Conservation (phyloP, 2,329 filamentous ascomycete species). For the Hymenoscyphus scutula region DNA sequence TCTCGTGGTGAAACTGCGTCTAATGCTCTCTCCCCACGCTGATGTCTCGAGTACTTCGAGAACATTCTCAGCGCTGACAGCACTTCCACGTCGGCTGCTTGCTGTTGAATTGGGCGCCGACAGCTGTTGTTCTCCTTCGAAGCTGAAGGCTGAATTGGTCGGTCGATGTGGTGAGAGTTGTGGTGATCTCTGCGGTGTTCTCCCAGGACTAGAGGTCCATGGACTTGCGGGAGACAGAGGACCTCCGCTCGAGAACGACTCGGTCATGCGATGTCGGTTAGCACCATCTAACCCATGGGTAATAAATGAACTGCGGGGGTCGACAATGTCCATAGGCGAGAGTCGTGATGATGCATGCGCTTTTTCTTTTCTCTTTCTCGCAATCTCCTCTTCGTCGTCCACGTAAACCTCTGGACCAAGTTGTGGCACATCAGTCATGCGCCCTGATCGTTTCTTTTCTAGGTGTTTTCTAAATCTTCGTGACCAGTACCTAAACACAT, state of each 20-base stretch:
- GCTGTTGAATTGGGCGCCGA: conserved; percentile 31
- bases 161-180: conserved; percentile 38
- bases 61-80: conserved; percentile 72
- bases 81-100: conserved; percentile 63
- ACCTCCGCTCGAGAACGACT: conserved; percentile 17
- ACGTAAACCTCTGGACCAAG: conserved; percentile 87
- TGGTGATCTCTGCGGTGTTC: conserved; percentile 22
- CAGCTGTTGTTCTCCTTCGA: conserved; percentile 29
- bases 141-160: conserved; percentile 36
- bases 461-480: conserved; percentile 75
- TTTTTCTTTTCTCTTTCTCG: conserved; percentile 17
- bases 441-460: conserved; percentile 68
- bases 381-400: conserved; percentile 63
- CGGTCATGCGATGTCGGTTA: conserved; percentile 25
- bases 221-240: conserved; percentile 24
- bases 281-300: conserved; percentile 33
- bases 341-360: conserved; percentile 23
- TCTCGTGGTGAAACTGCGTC: conserved; percentile 75
- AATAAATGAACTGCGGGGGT: conserved; percentile 32
- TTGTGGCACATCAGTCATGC: conserved; percentile 75
- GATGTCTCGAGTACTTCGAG: conserved; percentile 85
- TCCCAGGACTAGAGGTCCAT: background rate
- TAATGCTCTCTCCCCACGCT: conserved; percentile 89
- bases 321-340: conserved; percentile 28
- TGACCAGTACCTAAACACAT: conserved; percentile 65